These are phyloP conservation scores for Chaetomium olivaceum DNA, from an alignment of 2,329 filamentous ascomycete genomes.

Conservation along the genomic window DNA sequence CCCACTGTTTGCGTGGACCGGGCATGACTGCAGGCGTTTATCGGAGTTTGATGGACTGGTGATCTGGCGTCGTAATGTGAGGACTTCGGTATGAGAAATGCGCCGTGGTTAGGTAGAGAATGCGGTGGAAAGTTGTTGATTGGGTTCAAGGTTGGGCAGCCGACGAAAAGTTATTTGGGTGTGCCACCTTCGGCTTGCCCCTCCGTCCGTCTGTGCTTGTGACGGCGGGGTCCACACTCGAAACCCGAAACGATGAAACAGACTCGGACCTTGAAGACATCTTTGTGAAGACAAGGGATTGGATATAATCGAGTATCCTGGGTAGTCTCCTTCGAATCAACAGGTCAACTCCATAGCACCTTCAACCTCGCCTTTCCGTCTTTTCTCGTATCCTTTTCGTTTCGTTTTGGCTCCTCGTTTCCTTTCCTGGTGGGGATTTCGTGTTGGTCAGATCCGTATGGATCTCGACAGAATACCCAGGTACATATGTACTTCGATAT, in stretches of 20 bases:
- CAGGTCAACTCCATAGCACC: background rate
- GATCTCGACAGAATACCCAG: too few relatives aligned
- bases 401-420: background rate
- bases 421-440: background rate
- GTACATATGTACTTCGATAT: background rate
- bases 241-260: background rate
- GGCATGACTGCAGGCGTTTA: constrained; percentile 37
- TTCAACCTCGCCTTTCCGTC: background rate
- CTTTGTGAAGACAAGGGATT: background rate
- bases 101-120: background rate
- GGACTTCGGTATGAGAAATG: background rate
- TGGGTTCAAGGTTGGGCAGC: constrained; percentile 17
- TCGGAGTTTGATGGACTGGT: background rate
- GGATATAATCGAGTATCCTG: too few relatives aligned
- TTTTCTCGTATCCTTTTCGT: background rate
- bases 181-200: background rate
- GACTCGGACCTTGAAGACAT: background rate
- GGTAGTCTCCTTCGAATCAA: background rate
- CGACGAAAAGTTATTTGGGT: constrained; percentile 8
- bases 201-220: constrained; percentile 1
- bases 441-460: background rate
- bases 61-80: constrained; percentile 1
- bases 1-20: constrained; percentile 42
- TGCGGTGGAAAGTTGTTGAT: constrained; percentile 3
- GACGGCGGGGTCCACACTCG: background rate